Evolutionary conservation across 805 yeast species (phyloP).

Genomic region (Wilhelminamyces savonicus): DNA sequence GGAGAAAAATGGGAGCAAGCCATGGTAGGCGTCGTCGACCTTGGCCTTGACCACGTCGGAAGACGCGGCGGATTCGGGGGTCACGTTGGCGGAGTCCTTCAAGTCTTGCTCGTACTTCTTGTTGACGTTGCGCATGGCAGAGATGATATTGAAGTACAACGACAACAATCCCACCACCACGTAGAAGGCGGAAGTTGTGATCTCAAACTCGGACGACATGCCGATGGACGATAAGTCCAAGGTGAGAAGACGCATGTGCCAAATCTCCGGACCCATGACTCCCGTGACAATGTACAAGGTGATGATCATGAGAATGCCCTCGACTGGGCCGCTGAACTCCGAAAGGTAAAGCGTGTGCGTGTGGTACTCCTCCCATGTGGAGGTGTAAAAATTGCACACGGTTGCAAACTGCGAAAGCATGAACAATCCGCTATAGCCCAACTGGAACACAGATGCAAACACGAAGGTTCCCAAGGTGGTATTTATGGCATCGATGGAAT

Average conservation of each 20-base stretch:
- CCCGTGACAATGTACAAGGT: conserved; percentile 58
- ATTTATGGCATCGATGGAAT: conserved; percentile 68
- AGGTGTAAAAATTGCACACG: conserved; percentile 73
- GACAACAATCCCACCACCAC: conserved; percentile 48
- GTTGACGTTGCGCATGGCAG: conserved; percentile 59
- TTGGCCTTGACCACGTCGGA: conserved; percentile 18
- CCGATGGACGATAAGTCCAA: conserved; percentile 34
- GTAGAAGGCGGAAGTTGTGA: conserved; percentile 40
- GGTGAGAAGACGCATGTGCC: conserved; percentile 45
- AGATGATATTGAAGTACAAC: conserved; percentile 56
- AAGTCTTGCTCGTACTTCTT: conserved; percentile 32
- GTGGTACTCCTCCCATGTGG: conserved; percentile 95
- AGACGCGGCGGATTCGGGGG: conserved; percentile 15
- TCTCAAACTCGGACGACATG: conserved; percentile 12
- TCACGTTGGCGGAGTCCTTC: conserved; percentile 7
- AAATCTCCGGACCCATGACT: conserved; percentile 58
- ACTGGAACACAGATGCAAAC: conserved; percentile 68
- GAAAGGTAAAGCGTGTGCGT: conserved; percentile 77
- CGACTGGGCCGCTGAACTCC: conserved; percentile 89
- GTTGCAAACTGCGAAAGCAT: conserved; percentile 66
- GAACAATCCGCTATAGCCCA: conserved; percentile 62
- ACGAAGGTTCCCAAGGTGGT: conserved; percentile 75
- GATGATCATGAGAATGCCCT: conserved; percentile 71
- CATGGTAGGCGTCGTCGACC: conserved; percentile 40
- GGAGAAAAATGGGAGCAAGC: conserved; percentile 62